These are phyloP conservation scores for Tetradesmus obliquus DNA, from an alignment of 139 green algal species.

Conservation along the genomic window DNA sequence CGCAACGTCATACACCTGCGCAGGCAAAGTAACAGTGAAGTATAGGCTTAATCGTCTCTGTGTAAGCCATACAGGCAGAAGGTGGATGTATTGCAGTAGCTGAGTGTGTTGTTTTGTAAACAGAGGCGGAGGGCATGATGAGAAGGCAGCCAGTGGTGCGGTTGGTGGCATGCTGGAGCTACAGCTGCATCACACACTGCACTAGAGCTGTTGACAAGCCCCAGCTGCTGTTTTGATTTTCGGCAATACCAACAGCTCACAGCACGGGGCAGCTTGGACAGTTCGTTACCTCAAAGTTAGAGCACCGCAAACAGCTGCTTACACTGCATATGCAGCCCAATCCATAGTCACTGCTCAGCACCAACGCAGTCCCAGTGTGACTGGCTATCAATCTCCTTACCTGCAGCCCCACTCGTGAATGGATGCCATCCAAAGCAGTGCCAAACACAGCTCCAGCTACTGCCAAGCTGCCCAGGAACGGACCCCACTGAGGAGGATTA, in stretches of 20 bases:
- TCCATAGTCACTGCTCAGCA: neutral
- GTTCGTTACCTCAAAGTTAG: too few species aligned
- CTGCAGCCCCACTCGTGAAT: constrained; percentile 46
- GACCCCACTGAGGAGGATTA: neutral
- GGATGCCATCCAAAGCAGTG: constrained; percentile 71
- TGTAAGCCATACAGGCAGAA: neutral
- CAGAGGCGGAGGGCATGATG: neutral
- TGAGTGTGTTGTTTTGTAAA: neutral
- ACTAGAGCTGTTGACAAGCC: neutral
- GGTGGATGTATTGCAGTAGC: neutral
- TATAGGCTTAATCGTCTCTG: neutral
- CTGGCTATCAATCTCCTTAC: constrained; percentile 25
- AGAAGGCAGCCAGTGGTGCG: neutral
- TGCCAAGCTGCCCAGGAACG: neutral
- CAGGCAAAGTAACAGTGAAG: neutral
- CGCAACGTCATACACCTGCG: constrained; percentile 67
- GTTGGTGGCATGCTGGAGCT: neutral
- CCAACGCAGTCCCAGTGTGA: neutral
- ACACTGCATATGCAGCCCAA: too few species aligned
- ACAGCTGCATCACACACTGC: neutral
- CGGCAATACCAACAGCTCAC: neutral
- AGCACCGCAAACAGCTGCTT: too few species aligned
- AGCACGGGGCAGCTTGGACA: neutral
- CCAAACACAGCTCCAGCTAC: constrained; percentile 48
- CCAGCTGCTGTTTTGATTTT: too few species aligned